Base-by-base conservation (phyloP, 169 alveolate genomes). In the Plasmodium fragile region DNA sequence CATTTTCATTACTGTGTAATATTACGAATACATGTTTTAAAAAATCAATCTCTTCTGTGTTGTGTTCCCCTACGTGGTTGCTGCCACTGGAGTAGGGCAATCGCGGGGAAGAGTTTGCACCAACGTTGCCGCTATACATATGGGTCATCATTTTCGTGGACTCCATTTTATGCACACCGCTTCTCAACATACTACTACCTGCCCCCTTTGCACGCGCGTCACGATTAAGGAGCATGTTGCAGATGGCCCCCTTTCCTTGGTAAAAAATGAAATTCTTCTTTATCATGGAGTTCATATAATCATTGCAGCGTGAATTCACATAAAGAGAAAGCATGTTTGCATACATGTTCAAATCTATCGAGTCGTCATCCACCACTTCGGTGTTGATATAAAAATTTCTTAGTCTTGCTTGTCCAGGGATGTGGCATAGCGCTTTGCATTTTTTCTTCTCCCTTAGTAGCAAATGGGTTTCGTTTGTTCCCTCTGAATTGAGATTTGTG, bases 211-310 rank as follows among this genome's bases (percentile, higher is more conserved):
- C 30, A 13, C n/a, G 34, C 16, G 7, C 34, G 1, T 49, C 32
- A n/a, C 49, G 39, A 28, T 65, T 65, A 22, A 22, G 11, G 2
- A 65, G 2, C 11, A 65, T 0, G 0, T 22, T 43, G 4, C 6
- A 5, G 11, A 13, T 11, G 34, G 1, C 13, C 34, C 30, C 30
- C 25, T 34, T 85, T 0, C 85, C 79, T 28, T 22, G 39, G 43
- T 73, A 85, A 16, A 34, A 75, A 53, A 85, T 73, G 16, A 75
- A 34, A 34, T 53, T 85, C 45, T 75, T 85, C 65, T 85, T 85
- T 4, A 73, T 49, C 59, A 85, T 36, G 3, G 65, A 53, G 8
- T 49, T 85, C 81, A 53, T 73, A 52, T 77, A 73, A 73, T 85
- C 93, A 11, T 49, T 73, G 41, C 79, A 72, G 13, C 83, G 55